Percentiles rank a stretch among this genome's conserved stretches.
Evolutionary conservation across 2,329 filamentous ascomycete genomes (phyloP).

Genomic region (Cercospora sp.): DNA sequence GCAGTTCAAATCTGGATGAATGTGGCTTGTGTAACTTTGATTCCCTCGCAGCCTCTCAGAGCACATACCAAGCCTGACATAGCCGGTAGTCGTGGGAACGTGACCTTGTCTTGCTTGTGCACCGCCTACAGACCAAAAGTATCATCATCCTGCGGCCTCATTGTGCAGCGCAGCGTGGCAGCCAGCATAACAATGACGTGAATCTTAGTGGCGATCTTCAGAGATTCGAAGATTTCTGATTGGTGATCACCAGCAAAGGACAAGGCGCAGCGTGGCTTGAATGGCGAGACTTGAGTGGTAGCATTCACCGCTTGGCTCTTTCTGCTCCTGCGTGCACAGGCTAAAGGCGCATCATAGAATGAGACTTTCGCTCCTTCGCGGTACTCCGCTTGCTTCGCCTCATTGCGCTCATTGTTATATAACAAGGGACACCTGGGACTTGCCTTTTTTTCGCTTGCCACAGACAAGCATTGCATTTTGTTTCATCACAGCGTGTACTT

Average conservation of each 20-base stretch:
- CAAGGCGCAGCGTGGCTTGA: constrained; percentile 12
- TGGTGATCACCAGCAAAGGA: background rate
- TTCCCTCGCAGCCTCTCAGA: background rate
- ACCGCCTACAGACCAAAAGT: background rate
- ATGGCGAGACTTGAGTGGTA: background rate
- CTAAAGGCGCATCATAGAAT: background rate
- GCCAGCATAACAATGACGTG: background rate
- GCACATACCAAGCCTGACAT: constrained; percentile 6
- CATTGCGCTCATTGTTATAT: background rate
- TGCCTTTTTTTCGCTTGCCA: background rate
- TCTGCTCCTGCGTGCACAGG: background rate
- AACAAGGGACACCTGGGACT: background rate
- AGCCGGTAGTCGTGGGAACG: constrained; percentile 8
- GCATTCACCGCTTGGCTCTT: background rate
- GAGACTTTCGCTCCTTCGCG: background rate
- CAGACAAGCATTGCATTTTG: background rate
- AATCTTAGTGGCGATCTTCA: background rate
- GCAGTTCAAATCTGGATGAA: background rate
- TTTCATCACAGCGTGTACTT: background rate
- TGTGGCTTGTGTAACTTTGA: background rate
- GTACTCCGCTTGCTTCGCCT: background rate
- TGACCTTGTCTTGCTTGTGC: background rate
- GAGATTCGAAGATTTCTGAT: background rate
- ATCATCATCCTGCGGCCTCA: background rate
- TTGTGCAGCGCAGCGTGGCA: background rate